phyloP scores from a whole-genome alignment of 2,329 filamentous ascomycete genomes.

The Sclerotinia glacialis region DNA sequence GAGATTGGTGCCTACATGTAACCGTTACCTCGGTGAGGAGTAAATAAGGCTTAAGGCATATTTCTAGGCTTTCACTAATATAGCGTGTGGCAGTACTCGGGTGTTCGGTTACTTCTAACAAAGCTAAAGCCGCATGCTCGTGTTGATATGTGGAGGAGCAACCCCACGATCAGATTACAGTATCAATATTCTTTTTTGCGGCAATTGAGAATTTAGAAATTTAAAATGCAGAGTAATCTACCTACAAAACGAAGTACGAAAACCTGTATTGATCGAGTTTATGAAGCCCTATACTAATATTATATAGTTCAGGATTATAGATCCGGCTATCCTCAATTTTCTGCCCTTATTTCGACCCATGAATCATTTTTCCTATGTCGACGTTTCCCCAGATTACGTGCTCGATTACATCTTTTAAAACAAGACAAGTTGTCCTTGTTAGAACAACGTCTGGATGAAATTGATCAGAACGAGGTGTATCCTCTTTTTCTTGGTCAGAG shows the following conservation, averaged over 20 bases:
- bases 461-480: constrained; percentile 34
- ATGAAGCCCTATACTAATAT: neutral
- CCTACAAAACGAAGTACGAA: constrained; percentile 4
- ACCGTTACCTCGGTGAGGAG: too few relatives aligned
- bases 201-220: constrained; percentile 1
- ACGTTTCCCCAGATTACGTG: constrained; percentile 36
- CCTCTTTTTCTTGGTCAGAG: constrained; percentile 28
- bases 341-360: constrained; percentile 38
- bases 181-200: too few relatives aligned
- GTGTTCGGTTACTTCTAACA: too few relatives aligned
- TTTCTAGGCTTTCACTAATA: too few relatives aligned
- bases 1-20: too few relatives aligned
- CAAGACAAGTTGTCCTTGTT: constrained; percentile 38
- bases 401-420: constrained; percentile 38
- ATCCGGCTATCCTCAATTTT: constrained; percentile 38
- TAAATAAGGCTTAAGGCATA: too few relatives aligned
- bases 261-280: neutral
- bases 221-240: constrained; percentile 1
- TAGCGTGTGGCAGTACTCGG: too few relatives aligned
- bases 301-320: constrained; percentile 36
- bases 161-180: too few relatives aligned
- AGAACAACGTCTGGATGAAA: constrained; percentile 35
- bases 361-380: constrained; percentile 36
- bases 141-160: too few relatives aligned
- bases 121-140: too few relatives aligned